Evolutionary conservation across 257 asterid genomes (phyloP).

Genomic region (Linaria vulgaris): DNA sequence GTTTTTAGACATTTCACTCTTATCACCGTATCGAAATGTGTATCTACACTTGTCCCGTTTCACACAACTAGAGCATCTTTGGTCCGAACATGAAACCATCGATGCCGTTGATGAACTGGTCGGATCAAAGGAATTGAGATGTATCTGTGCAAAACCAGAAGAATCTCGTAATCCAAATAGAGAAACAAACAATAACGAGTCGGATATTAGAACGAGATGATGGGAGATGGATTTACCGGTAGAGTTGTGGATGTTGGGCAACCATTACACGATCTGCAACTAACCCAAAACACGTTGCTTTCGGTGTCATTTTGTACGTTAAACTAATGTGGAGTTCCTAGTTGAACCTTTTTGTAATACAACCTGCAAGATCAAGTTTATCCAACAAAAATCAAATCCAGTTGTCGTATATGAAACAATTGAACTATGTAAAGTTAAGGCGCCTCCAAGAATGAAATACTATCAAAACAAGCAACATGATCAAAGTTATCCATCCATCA

Average conservation of each 20-base stretch:
- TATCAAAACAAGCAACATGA: too few relatives aligned
- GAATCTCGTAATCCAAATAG: background rate
- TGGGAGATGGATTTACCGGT: slow-evolving; percentile 44
- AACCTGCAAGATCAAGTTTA: too few relatives aligned
- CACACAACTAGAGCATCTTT: slow-evolving; percentile 69
- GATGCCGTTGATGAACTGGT: slow-evolving; percentile 63
- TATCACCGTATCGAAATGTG: slow-evolving; percentile 90
- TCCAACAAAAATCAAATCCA: slow-evolving; percentile 27
- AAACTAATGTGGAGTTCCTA: slow-evolving; percentile 89
- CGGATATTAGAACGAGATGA: background rate
- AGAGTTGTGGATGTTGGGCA: slow-evolving; percentile 94
- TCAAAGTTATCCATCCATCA: too few relatives aligned
- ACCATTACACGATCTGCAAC: slow-evolving; percentile 78
- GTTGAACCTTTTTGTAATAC: slow-evolving; percentile 73
- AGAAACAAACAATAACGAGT: slow-evolving; percentile 8
- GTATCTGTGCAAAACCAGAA: slow-evolving; percentile 46
- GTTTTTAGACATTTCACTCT: slow-evolving; percentile 89
- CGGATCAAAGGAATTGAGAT: slow-evolving; percentile 84
- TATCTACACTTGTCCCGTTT: slow-evolving; percentile 69
- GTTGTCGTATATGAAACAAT: background rate
- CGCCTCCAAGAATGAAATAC: too few relatives aligned
- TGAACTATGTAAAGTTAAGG: too few relatives aligned
- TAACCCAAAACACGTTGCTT: slow-evolving; percentile 94
- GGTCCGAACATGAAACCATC: slow-evolving; percentile 70
- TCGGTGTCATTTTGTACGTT: slow-evolving; percentile 97